A percentile compares a stretch with the other conserved stretches of the same genome.
phyloP scores from a whole-genome alignment of 2,329 filamentous ascomycete genomes.

The Aspergillus niger region DNA sequence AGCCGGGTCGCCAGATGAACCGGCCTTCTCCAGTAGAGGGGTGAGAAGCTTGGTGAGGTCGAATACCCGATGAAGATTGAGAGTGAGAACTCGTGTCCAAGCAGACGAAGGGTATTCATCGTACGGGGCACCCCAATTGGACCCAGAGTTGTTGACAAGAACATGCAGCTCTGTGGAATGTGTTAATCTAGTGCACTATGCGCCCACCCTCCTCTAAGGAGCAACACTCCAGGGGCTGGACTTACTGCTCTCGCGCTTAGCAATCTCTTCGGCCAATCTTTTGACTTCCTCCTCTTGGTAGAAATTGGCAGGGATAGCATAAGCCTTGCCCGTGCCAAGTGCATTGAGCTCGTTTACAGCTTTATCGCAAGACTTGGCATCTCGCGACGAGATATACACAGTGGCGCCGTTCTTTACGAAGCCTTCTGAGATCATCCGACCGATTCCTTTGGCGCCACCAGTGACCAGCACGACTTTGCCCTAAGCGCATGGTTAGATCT shows the following conservation, averaged over 20 bases:
- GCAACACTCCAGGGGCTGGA: conserved; percentile 27
- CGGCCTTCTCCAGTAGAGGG: conserved; percentile 50
- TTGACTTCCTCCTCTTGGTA: conserved; percentile 56
- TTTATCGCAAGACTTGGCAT: conserved; percentile 53
- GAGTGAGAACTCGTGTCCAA: conserved; percentile 59
- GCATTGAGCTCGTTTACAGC: conserved; percentile 52
- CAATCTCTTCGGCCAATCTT: conserved; percentile 51
- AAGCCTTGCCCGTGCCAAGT: conserved; percentile 54
- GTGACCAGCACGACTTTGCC: conserved; percentile 54
- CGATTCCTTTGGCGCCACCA: conserved; percentile 54
- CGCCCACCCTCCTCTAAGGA: not conserved
- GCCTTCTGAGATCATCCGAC: conserved; percentile 58
- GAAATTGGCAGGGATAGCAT: conserved; percentile 54
- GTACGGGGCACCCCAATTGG: conserved; percentile 59
- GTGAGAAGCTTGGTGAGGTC: conserved; percentile 52
- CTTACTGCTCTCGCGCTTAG: conserved; percentile 56
- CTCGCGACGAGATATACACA: conserved; percentile 57
- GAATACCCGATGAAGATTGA: conserved; percentile 58
- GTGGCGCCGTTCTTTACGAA: conserved; percentile 56
- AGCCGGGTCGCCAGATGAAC: conserved; percentile 46
- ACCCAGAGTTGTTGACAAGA: conserved; percentile 57
- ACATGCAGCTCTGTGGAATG: conserved; percentile 46
- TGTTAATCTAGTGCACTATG: not conserved
- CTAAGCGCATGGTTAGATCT: conserved; percentile 42
- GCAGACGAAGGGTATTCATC: conserved; percentile 60